Evolutionary conservation across 176 grass and related monocot genomes (phyloP), one percentile per base, ranked within the genome.

Genomic region (Oryza australiensis): DNA sequence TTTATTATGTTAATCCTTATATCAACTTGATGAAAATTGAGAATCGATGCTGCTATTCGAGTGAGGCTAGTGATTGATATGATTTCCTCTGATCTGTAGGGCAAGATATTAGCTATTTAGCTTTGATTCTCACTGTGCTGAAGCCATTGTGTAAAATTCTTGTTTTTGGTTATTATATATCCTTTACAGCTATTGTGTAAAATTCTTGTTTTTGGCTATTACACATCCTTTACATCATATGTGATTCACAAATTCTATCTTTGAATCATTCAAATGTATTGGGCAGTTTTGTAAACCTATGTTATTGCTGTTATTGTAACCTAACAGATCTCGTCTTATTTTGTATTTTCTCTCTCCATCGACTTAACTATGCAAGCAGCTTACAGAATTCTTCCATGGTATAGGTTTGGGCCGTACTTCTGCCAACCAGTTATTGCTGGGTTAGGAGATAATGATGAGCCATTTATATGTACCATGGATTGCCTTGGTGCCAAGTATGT

Each of bases 401-500:
- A 16, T 34, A 99, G 46, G 81, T 99, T 95, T 46, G 93, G 96
- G 12, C 93, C 96, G 45, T 99, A 95, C 75, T 92, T 99, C 63
- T 95, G 96, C 78, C 93, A 95, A 66, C 96, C 91, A 46, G 78
- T 99, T 22, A 93, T 99, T 87, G 93, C 93, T 85, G 96, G 96
- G 72, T 88, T 95, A 88, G 93, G 91, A 87, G 91, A 93, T 15
- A 82, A 99, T 24, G 62, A 93, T 5, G 74, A 86, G 81, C 93
- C 91, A 12, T 99, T 99, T 79, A 99, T 99, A 83, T 98, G 95
- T 87, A 98, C 92, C 63, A 98, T 95, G 92, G 93, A 99, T 73
- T 95, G 91, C 85, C 34, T 99, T 26, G 96, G 93, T 88, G 93
- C 96, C 78, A 99, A 99, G 96, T 99, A 95, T 42, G 93, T 88